phyloP scores from a whole-genome alignment of 2,329 filamentous ascomycete species.

The Beauveria australis region DNA sequence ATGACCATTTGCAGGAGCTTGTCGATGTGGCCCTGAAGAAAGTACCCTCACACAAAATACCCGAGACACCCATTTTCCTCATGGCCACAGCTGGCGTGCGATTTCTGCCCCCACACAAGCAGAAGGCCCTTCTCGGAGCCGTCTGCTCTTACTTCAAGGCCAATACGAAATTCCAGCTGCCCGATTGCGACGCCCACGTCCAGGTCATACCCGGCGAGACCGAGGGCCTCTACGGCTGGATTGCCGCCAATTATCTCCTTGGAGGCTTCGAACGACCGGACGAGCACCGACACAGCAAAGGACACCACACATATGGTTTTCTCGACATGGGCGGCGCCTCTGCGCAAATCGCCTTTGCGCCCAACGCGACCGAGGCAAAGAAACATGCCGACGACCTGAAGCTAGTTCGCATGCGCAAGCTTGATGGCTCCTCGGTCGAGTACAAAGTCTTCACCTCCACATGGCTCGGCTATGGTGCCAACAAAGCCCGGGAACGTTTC shows the following conservation, averaged over 20 bases:
- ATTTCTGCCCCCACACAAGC: slow-evolving; percentile 66
- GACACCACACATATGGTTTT: slow-evolving; percentile 92
- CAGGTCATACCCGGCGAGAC: slow-evolving; percentile 95
- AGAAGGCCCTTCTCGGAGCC: slow-evolving; percentile 61
- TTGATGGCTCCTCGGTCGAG: slow-evolving; percentile 70
- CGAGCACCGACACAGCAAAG: slow-evolving; percentile 71
- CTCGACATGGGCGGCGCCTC: slow-evolving; percentile 98
- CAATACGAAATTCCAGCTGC: slow-evolving; percentile 72
- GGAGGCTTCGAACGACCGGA: slow-evolving; percentile 78
- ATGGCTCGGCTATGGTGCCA: slow-evolving; percentile 96
- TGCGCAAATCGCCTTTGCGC: slow-evolving; percentile 94
- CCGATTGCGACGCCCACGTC: slow-evolving; percentile 83
- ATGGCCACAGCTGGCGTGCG: slow-evolving; percentile 96
- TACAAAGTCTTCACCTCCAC: slow-evolving; percentile 92
- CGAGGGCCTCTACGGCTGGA: slow-evolving; percentile 93
- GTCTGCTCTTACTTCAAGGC: slow-evolving; percentile 76
- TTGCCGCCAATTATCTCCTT: slow-evolving; percentile 90
- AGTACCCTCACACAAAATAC: slow-evolving; percentile 66
- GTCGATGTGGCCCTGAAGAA: slow-evolving; percentile 73
- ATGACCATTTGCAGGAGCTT: slow-evolving; percentile 70
- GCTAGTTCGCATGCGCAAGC: slow-evolving; percentile 71
- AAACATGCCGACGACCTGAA: slow-evolving; percentile 89
- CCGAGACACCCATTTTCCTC: slow-evolving; percentile 85
- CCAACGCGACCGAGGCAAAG: slow-evolving; percentile 80
- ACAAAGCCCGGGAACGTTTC: slow-evolving; percentile 80